These are phyloP conservation scores for Diaporthe eres DNA, from an alignment of 2,329 filamentous ascomycete genomes.

Conservation along the genomic window DNA sequence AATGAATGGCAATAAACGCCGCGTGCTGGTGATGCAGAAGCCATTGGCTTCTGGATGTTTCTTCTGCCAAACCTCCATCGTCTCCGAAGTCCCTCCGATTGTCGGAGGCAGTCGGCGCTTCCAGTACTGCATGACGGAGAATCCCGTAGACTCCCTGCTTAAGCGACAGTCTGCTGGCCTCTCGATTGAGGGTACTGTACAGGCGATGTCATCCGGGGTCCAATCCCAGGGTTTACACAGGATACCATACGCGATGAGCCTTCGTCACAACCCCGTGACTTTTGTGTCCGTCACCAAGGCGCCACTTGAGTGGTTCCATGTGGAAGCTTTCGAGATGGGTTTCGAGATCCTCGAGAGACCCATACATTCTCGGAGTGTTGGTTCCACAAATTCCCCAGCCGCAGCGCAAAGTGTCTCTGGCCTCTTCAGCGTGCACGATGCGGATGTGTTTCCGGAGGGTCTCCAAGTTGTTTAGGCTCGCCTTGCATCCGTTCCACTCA, in stretches of 20 bases:
- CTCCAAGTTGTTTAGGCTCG: slow-evolving; percentile 25
- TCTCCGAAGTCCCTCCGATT: background rate
- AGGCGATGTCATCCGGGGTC: background rate
- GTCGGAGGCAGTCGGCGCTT: background rate
- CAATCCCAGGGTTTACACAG: background rate
- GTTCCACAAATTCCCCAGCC: slow-evolving; percentile 8
- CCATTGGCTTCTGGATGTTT: background rate
- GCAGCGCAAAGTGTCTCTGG: background rate
- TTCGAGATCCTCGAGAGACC: slow-evolving; percentile 3
- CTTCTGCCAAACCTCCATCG: background rate
- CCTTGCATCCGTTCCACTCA: slow-evolving; percentile 32
- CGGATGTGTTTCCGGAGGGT: slow-evolving; percentile 27
- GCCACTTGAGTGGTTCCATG: background rate
- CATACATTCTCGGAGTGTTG: background rate
- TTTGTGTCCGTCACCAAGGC: slow-evolving; percentile 18
- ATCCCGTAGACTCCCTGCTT: background rate
- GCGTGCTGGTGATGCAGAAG: background rate
- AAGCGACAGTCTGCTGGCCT: background rate
- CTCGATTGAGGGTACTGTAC: background rate
- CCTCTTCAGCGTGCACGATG: slow-evolving; percentile 22
- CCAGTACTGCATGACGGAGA: background rate
- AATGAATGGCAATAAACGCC: background rate
- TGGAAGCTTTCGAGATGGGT: slow-evolving; percentile 3
- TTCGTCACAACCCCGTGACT: background rate
- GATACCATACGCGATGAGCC: background rate